Evolutionary conservation across 768 basidiomycete species (phyloP).

Genomic region (Dacryopinax spathularia): DNA sequence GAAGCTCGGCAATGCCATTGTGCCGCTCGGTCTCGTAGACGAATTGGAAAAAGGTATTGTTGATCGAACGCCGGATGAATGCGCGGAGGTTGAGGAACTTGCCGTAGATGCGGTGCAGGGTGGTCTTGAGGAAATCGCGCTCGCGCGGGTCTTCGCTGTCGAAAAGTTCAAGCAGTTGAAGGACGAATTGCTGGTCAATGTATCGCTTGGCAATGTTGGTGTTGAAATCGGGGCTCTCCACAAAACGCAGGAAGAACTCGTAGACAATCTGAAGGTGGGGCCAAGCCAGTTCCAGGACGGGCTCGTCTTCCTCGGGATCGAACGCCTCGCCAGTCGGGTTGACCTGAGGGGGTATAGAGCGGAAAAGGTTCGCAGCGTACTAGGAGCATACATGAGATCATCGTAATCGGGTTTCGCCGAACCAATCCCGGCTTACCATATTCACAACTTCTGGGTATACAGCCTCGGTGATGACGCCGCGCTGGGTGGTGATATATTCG

Average conservation of each 20-base stretch:
- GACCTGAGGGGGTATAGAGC: slow-evolving; percentile 98
- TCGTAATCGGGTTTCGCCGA: neutral
- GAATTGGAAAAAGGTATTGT: slow-evolving; percentile 99
- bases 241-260: slow-evolving; percentile 98
- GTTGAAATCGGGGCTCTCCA: slow-evolving; percentile 96
- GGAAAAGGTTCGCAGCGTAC: slow-evolving; percentile 98
- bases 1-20: slow-evolving; percentile 95
- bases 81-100: slow-evolving; percentile 98
- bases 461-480: slow-evolving; percentile 88
- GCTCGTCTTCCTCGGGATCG: slow-evolving; percentile 98
- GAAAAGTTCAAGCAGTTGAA: slow-evolving; percentile 93
- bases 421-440: slow-evolving; percentile 50
- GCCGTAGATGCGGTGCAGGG: slow-evolving; percentile 95
- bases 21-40: slow-evolving; percentile 97
- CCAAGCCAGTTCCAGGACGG: slow-evolving; percentile 97
- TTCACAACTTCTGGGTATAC: slow-evolving; percentile 98
- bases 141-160: slow-evolving; percentile 98
- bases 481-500: slow-evolving; percentile 94
- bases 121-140: slow-evolving; percentile 98
- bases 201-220: slow-evolving; percentile 94
- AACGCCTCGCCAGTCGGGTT: slow-evolving; percentile 98
- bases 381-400: slow-evolving; percentile 22
- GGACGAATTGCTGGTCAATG: slow-evolving; percentile 89
- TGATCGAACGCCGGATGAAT: slow-evolving; percentile 96
- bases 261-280: slow-evolving; percentile 98